A percentile compares a stretch with the other conserved stretches of the same genome.
Evolutionary conservation across 768 basidiomycete genomes (phyloP).

Genomic region (Mycena capillaripes): DNA sequence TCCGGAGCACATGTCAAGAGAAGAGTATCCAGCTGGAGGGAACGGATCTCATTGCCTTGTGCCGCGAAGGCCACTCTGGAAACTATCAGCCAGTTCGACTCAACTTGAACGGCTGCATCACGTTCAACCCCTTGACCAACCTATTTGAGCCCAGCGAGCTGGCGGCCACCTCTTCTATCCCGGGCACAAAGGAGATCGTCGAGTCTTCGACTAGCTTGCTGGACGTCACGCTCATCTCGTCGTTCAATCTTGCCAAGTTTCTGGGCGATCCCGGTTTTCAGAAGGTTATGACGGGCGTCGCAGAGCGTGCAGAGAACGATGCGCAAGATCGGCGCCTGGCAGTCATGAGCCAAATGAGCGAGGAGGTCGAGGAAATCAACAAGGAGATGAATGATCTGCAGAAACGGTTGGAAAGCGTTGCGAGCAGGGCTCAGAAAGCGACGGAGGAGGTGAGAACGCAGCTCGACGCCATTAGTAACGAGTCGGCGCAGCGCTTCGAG

Average conservation of each 20-base stretch:
- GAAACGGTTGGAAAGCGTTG: conserved; percentile 10
- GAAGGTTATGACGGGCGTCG: conserved; percentile 9
- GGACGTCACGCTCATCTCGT: conserved; percentile 20
- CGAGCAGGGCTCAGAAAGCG: background rate
- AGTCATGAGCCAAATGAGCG: conserved; percentile 11
- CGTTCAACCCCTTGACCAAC: background rate
- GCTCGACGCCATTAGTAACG: conserved; percentile 9
- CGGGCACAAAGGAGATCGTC: conserved; percentile 12
- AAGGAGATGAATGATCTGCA: conserved; percentile 7
- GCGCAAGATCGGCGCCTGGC: conserved; percentile 17
- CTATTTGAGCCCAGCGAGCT: conserved; percentile 5
- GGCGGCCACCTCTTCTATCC: background rate
- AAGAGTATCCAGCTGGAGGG: conserved; percentile 16
- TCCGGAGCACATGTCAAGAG: conserved; percentile 1
- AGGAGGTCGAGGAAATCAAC: conserved; percentile 20
- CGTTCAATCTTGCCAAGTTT: conserved; percentile 19
- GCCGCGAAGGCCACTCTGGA: conserved; percentile 11
- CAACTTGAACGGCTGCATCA: conserved; percentile 6
- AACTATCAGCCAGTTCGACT: background rate
- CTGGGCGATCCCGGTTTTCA: conserved; percentile 12
- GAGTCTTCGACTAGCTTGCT: conserved; percentile 18
- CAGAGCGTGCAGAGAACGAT: conserved; percentile 19
- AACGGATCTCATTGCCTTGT: conserved; percentile 7
- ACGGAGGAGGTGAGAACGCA: conserved; percentile 14
- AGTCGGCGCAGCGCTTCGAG: conserved; percentile 17